These are phyloP conservation scores for Endocarpon pusillum DNA, from an alignment of 495 filamentous ascomycete species.

Conservation along the genomic window DNA sequence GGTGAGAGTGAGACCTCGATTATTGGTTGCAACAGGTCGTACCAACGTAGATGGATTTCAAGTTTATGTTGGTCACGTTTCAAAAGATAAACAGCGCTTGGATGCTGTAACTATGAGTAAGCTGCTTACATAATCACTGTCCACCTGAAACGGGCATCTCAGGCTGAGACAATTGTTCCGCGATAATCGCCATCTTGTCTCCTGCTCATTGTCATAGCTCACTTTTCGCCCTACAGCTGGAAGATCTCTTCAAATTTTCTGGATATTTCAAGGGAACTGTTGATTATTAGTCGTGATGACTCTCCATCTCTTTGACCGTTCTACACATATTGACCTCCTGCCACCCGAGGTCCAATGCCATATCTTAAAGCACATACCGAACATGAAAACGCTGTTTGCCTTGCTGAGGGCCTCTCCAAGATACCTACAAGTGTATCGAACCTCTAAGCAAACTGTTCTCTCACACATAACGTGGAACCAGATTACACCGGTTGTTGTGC, in stretches of 20 bases:
- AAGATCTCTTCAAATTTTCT: not conserved
- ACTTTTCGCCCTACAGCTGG: not conserved
- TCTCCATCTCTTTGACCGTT: not conserved
- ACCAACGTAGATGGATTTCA: not conserved
- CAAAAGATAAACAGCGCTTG: not conserved
- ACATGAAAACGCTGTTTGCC: not conserved
- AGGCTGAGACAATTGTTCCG: not conserved
- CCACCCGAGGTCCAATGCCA: not conserved
- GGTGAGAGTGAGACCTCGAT: not conserved
- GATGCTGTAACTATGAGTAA: not conserved
- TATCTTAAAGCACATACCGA: not conserved
- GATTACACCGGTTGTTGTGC: not conserved
- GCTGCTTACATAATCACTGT: not conserved
- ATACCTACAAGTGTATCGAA: not conserved
- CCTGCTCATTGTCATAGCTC: not conserved
- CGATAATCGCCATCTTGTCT: not conserved
- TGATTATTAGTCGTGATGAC: not conserved
- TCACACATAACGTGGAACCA: not conserved
- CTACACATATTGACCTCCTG: not conserved
- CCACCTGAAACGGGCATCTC: not conserved
- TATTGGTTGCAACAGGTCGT: not conserved
- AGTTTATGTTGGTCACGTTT: no score
- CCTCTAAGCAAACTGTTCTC: not conserved
- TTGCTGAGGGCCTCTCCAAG: not conserved
- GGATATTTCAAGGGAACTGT: not conserved